Evolutionary conservation across 371 early-diverging fungal genomes (phyloP).

Genomic region (Syncephalastrum sp.): DNA sequence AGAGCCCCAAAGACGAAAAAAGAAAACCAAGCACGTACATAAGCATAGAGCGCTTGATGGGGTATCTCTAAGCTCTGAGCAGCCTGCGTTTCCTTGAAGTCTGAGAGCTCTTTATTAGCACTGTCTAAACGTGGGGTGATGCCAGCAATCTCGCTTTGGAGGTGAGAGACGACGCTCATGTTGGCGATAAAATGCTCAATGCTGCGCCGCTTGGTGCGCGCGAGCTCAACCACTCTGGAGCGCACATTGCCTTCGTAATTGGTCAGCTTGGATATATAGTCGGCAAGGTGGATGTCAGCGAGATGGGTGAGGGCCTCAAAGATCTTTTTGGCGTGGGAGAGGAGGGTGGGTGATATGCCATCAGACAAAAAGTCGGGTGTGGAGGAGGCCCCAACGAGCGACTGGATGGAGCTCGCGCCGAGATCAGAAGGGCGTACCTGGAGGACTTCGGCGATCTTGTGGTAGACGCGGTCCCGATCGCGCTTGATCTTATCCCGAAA

Average conservation of each 20-base stretch:
- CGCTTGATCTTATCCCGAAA: constrained; percentile 35
- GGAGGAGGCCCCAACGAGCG: neutral
- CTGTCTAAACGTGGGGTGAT: constrained; percentile 32
- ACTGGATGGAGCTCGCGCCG: constrained; percentile 3
- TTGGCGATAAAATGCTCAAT: constrained; percentile 37
- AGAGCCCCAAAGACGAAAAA: neutral
- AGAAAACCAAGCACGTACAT: constrained; percentile 22
- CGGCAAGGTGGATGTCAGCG: constrained; percentile 59
- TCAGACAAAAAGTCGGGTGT: constrained; percentile 1
- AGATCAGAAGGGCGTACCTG: constrained; percentile 18
- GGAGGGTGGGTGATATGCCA: neutral
- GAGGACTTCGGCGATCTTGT: constrained; percentile 29
- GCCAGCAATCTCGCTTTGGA: constrained; percentile 52
- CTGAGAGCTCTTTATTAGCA: constrained; percentile 20
- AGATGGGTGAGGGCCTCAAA: constrained; percentile 63
- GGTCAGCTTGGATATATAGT: constrained; percentile 56
- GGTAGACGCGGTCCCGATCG: constrained; percentile 28
- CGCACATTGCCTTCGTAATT: constrained; percentile 39
- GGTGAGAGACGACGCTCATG: constrained; percentile 41
- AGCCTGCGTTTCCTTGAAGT: constrained; percentile 25
- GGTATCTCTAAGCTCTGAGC: constrained; percentile 22
- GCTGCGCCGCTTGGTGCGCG: constrained; percentile 26
- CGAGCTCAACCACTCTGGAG: constrained; percentile 23
- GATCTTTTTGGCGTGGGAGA: constrained; percentile 32
- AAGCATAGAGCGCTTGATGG: constrained; percentile 32